Base-by-base conservation (phyloP, 31 red algal genomes). In the Endocladia muricata region DNA sequence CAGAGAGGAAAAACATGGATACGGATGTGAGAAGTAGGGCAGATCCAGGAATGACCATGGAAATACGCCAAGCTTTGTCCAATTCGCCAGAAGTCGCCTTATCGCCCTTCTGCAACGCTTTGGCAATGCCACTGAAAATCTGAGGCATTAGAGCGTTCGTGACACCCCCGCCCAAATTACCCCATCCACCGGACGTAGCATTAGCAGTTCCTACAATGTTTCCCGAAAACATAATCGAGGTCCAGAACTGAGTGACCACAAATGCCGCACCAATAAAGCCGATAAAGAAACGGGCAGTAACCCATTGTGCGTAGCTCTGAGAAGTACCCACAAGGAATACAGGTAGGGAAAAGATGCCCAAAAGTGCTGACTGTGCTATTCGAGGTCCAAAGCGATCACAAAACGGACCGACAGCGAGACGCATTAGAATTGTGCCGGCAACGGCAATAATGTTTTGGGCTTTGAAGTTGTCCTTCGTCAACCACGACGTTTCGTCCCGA, bases 381-480 rank as follows among this genome's bases (percentile, higher is more conserved):
- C 96, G 82, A 21, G 96, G 96, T n/a, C 96, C 96, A 61, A 86
- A 94, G 30, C 87, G 87, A 81, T 98, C 96, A 37, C 83, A 90
- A 73, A 98, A 74, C 0, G 96, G 86, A 49, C 96, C 96, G 13
- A 91, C 51, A 3, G 82, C 44, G 40, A 98, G 74, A 64, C 96
- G 83, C 91, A 94, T 94, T 29, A 98, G 48, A 37, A 98, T 78
- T 3, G 96, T 98, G 1, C 96, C 96, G 1, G 67, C 61, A 3
- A 94, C 82, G 41, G 88, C 82, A 40, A 94, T 69, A 38, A 94
- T 91, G 73, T 98, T 94, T 54, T 92, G 89, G 33, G 67, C 63
- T 36, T 79, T 77, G 55, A 89, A 79, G 26, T 79, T 76, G 43
- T 75, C 68, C 5, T 22, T 38, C 1, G 55, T 87, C 3, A 86